Evolutionary conservation across 2,329 filamentous ascomycete genomes (phyloP), one percentile per base, ranked within the genome.

Genomic region (Alternaria conjuncta): DNA sequence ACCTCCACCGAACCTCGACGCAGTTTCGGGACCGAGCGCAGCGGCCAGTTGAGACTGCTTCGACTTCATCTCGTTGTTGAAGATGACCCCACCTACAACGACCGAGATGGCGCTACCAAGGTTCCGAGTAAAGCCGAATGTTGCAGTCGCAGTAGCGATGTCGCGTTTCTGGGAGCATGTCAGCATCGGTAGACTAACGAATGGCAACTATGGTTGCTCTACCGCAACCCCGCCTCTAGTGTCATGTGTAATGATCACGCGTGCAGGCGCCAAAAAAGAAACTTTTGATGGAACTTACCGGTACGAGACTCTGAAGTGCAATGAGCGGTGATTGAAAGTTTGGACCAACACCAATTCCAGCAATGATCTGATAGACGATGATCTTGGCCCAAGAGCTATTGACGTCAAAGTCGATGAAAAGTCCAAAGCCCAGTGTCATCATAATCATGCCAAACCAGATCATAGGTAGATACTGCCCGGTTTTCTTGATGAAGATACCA

Each of bases 31-130:
- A 0, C 86, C 86, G 0, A 92, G 83, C 5, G 85, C 78, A 28
- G 79, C 71, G 21, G 80, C 78, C 28, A 92, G 83, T 9, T 74
- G 72, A 5, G 80, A 72, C 26, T 84, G 82, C 69, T 88, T 86
- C 50, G 82, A 83, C 67, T 87, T 80, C 88, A 93, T 92, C 63
- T 86, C 82, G 75, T 94, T 94, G 79, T 93, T 89, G 81, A 94
- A 94, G 41, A 94, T 86, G 49, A 93, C 90, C n/a, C 90, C 89
- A 23, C 92, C 92, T 43, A 94, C 84, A 2, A 93, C 90, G 56
- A 93, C 86, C 0, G 88, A 89, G 20, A 90, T 86, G 3, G 89
- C 86, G 0, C 89, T 92, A 10, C 88, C 89, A 4, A 94, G 81
- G 69, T 91, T 90, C 20, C 91, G 87, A 8, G 89, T 84, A 74